phyloP scores from a whole-genome alignment of 208 protist species.

The Blechomonas ayalai region DNA sequence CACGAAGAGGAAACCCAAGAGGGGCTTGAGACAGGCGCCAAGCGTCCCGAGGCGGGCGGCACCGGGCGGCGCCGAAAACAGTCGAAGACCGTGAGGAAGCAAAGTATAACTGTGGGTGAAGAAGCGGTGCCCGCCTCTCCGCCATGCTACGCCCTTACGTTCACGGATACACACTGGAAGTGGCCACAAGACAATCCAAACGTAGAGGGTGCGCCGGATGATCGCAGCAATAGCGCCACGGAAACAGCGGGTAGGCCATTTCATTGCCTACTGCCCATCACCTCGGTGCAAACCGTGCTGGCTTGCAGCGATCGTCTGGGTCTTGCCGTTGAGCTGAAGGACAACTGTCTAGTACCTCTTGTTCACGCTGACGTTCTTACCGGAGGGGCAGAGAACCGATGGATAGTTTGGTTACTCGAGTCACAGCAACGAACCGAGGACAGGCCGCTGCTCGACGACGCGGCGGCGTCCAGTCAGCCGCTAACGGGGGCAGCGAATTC shows the following conservation, averaged over 20 bases:
- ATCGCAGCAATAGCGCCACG: not conserved
- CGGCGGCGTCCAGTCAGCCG: too few species aligned
- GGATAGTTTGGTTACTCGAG: constrained; percentile 46
- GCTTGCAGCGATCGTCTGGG: constrained; percentile 38
- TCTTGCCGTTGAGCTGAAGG: constrained; percentile 46
- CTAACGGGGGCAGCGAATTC: too few species aligned
- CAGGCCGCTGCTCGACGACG: constrained; percentile 1
- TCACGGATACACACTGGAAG: constrained; percentile 52
- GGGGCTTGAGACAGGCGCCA: not conserved
- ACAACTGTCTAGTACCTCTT: constrained; percentile 36
- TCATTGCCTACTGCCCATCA: constrained; percentile 44
- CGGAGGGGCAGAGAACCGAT: constrained; percentile 34
- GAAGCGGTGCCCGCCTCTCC: not conserved
- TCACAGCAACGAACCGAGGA: not conserved
- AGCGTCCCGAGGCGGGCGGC: not conserved
- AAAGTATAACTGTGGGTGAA: not conserved
- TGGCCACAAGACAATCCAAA: constrained; percentile 50
- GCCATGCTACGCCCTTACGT: constrained; percentile 17
- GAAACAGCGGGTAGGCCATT: constrained; percentile 5
- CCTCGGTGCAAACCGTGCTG: constrained; percentile 34
- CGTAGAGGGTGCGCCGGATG: constrained; percentile 1
- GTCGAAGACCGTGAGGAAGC: not conserved
- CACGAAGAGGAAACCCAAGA: not conserved
- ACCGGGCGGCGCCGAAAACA: not conserved
- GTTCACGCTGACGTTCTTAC: constrained; percentile 18